phyloP scores from a whole-genome alignment of 768 basidiomycete genomes.

The Tulasnella sp. region DNA sequence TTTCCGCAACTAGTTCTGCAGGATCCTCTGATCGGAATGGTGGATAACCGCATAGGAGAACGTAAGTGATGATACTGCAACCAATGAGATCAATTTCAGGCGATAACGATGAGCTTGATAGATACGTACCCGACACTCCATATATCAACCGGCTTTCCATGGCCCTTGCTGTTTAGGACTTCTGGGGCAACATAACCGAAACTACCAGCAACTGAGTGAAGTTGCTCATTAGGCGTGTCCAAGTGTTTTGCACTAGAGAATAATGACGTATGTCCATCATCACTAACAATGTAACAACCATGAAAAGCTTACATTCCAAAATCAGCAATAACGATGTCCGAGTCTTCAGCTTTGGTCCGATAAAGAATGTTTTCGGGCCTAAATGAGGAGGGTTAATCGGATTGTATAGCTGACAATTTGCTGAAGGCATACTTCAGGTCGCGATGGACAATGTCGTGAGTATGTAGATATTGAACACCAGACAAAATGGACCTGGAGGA shows the following conservation, averaged over 20 bases:
- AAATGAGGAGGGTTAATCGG: not conserved
- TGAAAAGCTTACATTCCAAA: conserved; percentile 70
- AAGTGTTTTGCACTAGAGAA: conserved; percentile 63
- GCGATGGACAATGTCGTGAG: conserved; percentile 87
- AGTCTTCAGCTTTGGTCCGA: conserved; percentile 56
- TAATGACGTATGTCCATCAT: not conserved
- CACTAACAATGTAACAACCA: not conserved
- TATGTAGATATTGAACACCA: conserved; percentile 80
- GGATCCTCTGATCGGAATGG: conserved; percentile 82
- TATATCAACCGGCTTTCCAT: conserved; percentile 84
- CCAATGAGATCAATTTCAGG: no score
- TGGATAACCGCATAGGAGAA: conserved; percentile 86
- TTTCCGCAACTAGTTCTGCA: conserved; percentile 64
- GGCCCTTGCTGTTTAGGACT: conserved; percentile 64
- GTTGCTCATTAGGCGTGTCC: conserved; percentile 52
- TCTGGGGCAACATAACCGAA: conserved; percentile 90
- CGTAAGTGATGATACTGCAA: conserved; percentile 84
- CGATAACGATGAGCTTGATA: not conserved
- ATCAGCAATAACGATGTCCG: conserved; percentile 90
- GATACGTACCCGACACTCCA: conserved; percentile 76
- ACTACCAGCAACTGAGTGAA: conserved; percentile 62
- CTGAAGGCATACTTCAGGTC: conserved; percentile 65
- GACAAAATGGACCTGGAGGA: conserved; percentile 56
- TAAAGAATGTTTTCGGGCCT: conserved; percentile 96
- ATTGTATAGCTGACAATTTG: not conserved